Conservation (phyloP, 495 filamentous ascomycete species). For the Xylaria telfairii region DNA sequence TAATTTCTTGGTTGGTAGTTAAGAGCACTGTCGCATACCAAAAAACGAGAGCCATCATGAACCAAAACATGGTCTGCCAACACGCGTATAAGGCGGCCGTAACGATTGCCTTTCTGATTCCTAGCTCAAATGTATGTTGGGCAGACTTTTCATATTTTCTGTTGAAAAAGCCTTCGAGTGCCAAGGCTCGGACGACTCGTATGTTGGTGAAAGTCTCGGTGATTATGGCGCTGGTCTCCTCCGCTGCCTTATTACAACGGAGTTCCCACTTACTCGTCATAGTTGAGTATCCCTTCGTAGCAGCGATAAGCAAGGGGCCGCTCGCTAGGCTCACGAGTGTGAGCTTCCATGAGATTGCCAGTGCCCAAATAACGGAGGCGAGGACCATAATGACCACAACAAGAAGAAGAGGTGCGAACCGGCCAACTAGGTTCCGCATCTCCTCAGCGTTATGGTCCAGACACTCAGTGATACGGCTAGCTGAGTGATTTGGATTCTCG, state of each 20-base stretch:
- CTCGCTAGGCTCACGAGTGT: conserved; percentile 76
- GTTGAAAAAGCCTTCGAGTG: conserved; percentile 77
- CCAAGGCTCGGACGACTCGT: conserved; percentile 78
- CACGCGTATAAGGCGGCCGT: conserved; percentile 78
- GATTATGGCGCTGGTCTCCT: conserved; percentile 63
- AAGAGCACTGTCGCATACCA: conserved; percentile 78
- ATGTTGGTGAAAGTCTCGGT: conserved; percentile 84
- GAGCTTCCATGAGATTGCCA: conserved; percentile 78
- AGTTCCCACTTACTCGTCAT: conserved; percentile 75
- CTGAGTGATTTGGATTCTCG: conserved; percentile 69
- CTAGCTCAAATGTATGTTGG: conserved; percentile 55
- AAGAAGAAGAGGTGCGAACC: conserved; percentile 74
- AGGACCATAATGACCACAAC: conserved; percentile 68
- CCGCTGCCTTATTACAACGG: conserved; percentile 65
- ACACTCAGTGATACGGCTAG: conserved; percentile 67
- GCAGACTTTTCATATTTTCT: conserved; percentile 64
- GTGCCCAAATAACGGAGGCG: conserved; percentile 74
- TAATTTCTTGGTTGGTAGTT: conserved; percentile 47
- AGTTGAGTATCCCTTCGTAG: conserved; percentile 66
- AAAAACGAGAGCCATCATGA: conserved; percentile 81
- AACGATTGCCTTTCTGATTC: conserved; percentile 64
- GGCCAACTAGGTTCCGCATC: conserved; percentile 79
- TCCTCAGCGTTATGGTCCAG: conserved; percentile 88
- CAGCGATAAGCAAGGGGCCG: conserved; percentile 69
- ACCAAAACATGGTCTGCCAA: conserved; percentile 70